These are phyloP conservation scores for Parafenestella ontariensis DNA, from an alignment of 2,329 filamentous ascomycete species.

Conservation along the genomic window DNA sequence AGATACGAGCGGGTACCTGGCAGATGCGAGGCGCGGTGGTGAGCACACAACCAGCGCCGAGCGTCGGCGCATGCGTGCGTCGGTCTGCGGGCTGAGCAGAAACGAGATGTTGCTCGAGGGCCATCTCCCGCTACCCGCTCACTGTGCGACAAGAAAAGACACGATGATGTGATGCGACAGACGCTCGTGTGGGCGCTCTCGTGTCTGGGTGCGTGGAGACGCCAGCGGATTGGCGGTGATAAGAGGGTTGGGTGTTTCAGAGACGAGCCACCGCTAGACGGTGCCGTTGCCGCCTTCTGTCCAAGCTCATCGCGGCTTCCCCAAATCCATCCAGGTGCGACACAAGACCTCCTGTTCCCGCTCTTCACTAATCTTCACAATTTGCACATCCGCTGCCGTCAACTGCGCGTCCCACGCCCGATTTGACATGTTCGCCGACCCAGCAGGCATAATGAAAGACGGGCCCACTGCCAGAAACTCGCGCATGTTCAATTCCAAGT, in stretches of 20 bases:
- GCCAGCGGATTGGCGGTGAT: slow-evolving; percentile 20
- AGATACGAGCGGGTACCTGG: slow-evolving; percentile 39
- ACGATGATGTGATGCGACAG: slow-evolving; percentile 3
- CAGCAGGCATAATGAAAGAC: slow-evolving; percentile 8
- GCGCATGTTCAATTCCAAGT: slow-evolving; percentile 3
- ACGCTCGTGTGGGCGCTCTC: not conserved
- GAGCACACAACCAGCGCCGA: slow-evolving; percentile 17
- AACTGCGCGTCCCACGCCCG: not conserved
- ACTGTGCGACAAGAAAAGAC: slow-evolving; percentile 1
- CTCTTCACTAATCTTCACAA: slow-evolving; percentile 10
- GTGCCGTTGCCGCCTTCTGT: not conserved
- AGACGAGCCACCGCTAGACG: slow-evolving; percentile 9
- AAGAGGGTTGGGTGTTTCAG: slow-evolving; percentile 20
- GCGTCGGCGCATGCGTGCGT: not conserved
- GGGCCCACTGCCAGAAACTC: slow-evolving; percentile 9
- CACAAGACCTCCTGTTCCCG: slow-evolving; percentile 10
- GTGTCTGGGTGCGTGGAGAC: not conserved
- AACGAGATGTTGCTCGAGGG: not conserved
- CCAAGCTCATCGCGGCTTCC: slow-evolving; percentile 17
- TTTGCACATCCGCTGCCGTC: slow-evolving; percentile 15
- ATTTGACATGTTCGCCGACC: slow-evolving; percentile 11
- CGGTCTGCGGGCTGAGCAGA: slow-evolving; percentile 7
- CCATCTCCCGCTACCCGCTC: not conserved
- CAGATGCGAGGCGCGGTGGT: slow-evolving; percentile 22
- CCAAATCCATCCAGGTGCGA: slow-evolving; percentile 30